Evolutionary conservation across 768 basidiomycete species (phyloP).

Genomic region (Cantharellus anzutake): DNA sequence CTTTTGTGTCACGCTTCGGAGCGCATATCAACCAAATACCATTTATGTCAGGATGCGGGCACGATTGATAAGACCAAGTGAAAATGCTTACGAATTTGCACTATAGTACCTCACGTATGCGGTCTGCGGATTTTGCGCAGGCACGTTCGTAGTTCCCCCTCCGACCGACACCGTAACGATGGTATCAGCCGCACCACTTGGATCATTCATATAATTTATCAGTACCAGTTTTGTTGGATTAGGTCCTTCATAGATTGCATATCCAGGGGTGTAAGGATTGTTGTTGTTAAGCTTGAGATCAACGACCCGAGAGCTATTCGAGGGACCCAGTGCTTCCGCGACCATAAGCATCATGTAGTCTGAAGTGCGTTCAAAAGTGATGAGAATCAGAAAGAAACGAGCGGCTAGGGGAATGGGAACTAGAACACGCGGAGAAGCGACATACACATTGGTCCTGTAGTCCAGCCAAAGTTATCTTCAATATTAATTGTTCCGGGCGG

Average conservation of each 20-base stretch:
- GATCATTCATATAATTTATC: conserved; percentile 29
- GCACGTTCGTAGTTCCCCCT: conserved; percentile 9
- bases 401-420: no score
- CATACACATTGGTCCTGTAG: conserved; percentile 24
- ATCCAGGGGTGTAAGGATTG: conserved; percentile 25
- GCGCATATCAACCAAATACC: not conserved
- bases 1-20: conserved; percentile 16
- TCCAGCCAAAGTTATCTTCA: conserved; percentile 19
- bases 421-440: not conserved
- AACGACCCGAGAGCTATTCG: conserved; percentile 24
- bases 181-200: conserved; percentile 22
- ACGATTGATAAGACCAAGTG: no score
- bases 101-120: no score
- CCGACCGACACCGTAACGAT: conserved; percentile 20
- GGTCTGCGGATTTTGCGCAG: no score
- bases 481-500: conserved; percentile 25
- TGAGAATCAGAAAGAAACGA: not conserved
- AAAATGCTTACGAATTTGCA: no score
- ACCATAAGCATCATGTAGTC: conserved; percentile 28
- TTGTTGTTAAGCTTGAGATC: conserved; percentile 24
- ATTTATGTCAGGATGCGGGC: not conserved
- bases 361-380: not conserved
- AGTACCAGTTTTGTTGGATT: conserved; percentile 20
- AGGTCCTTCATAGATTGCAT: conserved; percentile 31
- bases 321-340: conserved; percentile 28